Conservation (phyloP, 2,329 filamentous ascomycete species). For the Karstenula rhodostoma region DNA sequence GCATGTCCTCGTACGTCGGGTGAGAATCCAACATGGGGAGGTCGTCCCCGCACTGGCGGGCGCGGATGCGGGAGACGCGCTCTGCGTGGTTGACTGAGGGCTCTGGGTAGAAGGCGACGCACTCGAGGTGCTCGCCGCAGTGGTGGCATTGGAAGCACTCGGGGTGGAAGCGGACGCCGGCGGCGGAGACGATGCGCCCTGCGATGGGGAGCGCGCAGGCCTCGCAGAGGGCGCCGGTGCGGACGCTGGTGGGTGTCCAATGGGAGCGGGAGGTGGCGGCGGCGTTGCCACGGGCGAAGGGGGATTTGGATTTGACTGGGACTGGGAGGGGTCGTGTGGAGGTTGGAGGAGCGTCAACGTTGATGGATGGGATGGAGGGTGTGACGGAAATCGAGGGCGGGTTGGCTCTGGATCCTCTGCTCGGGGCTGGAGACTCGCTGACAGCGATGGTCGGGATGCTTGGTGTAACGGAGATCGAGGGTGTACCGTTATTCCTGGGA, state of each 20-base stretch:
- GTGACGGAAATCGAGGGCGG: slow-evolving; percentile 35
- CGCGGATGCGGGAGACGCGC: slow-evolving; percentile 76
- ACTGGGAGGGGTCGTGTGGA: slow-evolving; percentile 59
- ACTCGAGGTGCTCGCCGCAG: slow-evolving; percentile 88
- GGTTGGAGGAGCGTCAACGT: slow-evolving; percentile 32
- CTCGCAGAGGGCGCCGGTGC: slow-evolving; percentile 77
- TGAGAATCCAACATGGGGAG: slow-evolving; percentile 54
- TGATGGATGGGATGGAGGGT: slow-evolving; percentile 38
- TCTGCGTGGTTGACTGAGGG: slow-evolving; percentile 75
- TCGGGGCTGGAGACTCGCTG: slow-evolving; percentile 25
- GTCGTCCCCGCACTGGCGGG: slow-evolving; percentile 62
- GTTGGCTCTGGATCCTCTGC: slow-evolving; percentile 21
- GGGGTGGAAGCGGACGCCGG: slow-evolving; percentile 86
- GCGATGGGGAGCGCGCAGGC: slow-evolving; percentile 86
- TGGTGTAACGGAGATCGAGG: slow-evolving; percentile 27
- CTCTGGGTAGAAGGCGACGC: slow-evolving; percentile 95
- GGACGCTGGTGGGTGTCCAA: slow-evolving; percentile 56
- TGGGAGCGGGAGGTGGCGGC: slow-evolving; percentile 52
- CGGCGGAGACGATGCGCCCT: slow-evolving; percentile 86
- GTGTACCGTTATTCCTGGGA: slow-evolving; percentile 10
- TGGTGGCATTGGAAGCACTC: slow-evolving; percentile 90
- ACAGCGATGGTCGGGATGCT: slow-evolving; percentile 29
- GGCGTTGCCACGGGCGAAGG: slow-evolving; percentile 45
- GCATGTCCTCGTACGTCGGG: slow-evolving; percentile 67
- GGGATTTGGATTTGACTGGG: slow-evolving; percentile 55